Evolutionary conservation across 2,329 filamentous ascomycete genomes (phyloP).

Genomic region (Sarocladiaceae sp.): DNA sequence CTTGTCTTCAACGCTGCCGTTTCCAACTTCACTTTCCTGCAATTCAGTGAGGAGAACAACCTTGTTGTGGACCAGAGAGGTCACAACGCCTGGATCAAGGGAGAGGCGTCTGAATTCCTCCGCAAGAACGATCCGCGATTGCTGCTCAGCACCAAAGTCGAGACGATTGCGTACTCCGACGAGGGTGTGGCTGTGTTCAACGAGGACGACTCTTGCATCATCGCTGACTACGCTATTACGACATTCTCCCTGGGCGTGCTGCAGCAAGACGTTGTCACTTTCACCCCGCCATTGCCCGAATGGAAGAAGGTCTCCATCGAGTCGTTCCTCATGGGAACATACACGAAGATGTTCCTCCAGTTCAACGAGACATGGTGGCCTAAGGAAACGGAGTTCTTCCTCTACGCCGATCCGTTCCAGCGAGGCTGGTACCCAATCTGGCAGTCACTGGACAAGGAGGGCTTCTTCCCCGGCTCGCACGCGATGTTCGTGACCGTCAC

Average conservation of each 20-base stretch:
- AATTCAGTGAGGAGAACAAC: slow-evolving; percentile 50
- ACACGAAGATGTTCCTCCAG: slow-evolving; percentile 61
- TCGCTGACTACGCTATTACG: slow-evolving; percentile 50
- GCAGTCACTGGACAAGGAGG: slow-evolving; percentile 9
- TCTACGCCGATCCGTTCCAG: slow-evolving; percentile 25
- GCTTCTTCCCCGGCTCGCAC: slow-evolving; percentile 40
- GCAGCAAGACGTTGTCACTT: slow-evolving; percentile 49
- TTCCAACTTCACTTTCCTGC: slow-evolving; percentile 51
- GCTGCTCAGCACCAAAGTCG: slow-evolving; percentile 47
- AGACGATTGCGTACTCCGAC: slow-evolving; percentile 40
- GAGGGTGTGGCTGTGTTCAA: slow-evolving; percentile 42
- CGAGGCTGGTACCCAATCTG: slow-evolving; percentile 41
- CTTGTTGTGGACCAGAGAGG: slow-evolving; percentile 51
- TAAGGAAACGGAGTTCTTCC: slow-evolving; percentile 26
- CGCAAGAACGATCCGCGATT: slow-evolving; percentile 42
- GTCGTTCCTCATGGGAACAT: slow-evolving; percentile 57
- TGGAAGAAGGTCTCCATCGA: slow-evolving; percentile 57
- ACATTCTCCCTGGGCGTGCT: slow-evolving; percentile 59
- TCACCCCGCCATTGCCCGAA: slow-evolving; percentile 45
- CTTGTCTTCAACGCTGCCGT: slow-evolving; percentile 43
- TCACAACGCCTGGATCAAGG: slow-evolving; percentile 47
- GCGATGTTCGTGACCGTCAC: slow-evolving; percentile 58
- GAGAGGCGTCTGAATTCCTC: slow-evolving; percentile 48
- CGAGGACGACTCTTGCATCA: slow-evolving; percentile 42
- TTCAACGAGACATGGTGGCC: slow-evolving; percentile 55